Evolutionary conservation across 1,139 yeast species (phyloP).

Genomic region (Debaryomycetaceae sp.): DNA sequence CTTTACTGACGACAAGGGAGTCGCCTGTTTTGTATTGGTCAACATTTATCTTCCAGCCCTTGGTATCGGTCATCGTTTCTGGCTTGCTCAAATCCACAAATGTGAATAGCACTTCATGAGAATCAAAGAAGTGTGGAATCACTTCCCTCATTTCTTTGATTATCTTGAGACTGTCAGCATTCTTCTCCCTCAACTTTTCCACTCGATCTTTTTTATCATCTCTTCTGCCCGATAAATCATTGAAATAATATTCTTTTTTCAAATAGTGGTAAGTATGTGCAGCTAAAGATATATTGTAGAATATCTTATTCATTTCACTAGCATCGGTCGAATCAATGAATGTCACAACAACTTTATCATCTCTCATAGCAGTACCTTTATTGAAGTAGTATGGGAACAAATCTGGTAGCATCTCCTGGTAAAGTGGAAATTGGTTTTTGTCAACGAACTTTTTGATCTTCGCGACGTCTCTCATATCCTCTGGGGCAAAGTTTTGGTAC

Average conservation of each 20-base stretch:
- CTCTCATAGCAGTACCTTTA: slow-evolving; percentile 1
- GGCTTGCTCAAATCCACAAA: slow-evolving; percentile 50
- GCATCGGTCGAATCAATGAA: slow-evolving; percentile 47
- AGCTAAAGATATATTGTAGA: slow-evolving; percentile 44
- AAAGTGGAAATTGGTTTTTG: slow-evolving; percentile 46
- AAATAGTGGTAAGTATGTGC: slow-evolving; percentile 53
- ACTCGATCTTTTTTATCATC: slow-evolving; percentile 41
- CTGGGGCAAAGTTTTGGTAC: slow-evolving; percentile 59
- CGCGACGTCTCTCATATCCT: slow-evolving; percentile 52
- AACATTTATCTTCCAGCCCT: slow-evolving; percentile 43
- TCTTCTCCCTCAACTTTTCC: slow-evolving; percentile 37
- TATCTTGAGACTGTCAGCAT: slow-evolving; percentile 39
- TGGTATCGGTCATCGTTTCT: slow-evolving; percentile 24
- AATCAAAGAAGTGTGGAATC: slow-evolving; percentile 43
- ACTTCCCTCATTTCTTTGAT: slow-evolving; percentile 47
- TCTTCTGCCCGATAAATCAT: slow-evolving; percentile 36
- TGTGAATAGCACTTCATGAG: slow-evolving; percentile 46
- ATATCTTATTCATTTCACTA: slow-evolving; percentile 28
- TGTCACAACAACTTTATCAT: slow-evolving; percentile 51
- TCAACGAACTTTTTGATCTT: slow-evolving; percentile 49
- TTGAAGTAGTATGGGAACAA: slow-evolving; percentile 35
- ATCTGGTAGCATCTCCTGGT: slow-evolving; percentile 48
- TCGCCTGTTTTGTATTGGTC: slow-evolving; percentile 43
- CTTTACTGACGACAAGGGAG: slow-evolving; percentile 29
- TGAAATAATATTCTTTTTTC: slow-evolving; percentile 44